phyloP scores from a whole-genome alignment of 164 flowering plant genomes.

The Chimonanthus salicifolius region DNA sequence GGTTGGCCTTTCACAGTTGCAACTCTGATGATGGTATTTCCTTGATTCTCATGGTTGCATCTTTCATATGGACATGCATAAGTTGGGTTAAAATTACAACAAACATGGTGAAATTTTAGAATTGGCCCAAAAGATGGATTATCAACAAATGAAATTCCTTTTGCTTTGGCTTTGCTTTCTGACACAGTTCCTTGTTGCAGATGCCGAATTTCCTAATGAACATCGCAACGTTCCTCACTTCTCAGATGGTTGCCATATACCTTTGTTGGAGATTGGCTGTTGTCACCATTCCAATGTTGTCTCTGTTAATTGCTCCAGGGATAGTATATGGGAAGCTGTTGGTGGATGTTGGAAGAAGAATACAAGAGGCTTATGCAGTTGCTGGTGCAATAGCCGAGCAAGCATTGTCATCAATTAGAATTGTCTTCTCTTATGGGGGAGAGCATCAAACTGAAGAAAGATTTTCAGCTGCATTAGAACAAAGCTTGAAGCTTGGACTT shows the following conservation, averaged over 20 bases:
- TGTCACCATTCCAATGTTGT: constrained; percentile 41
- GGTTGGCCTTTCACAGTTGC: too few species aligned
- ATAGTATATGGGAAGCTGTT: constrained; percentile 42
- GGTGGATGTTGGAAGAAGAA: constrained; percentile 33
- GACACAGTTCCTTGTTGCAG: constrained; percentile 20
- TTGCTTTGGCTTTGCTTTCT: not conserved
- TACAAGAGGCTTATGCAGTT: constrained; percentile 40
- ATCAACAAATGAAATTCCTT: too few species aligned
- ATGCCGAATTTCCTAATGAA: constrained; percentile 45
- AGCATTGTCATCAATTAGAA: constrained; percentile 14
- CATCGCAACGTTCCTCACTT: constrained; percentile 30
- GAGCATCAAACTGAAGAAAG: constrained; percentile 4
- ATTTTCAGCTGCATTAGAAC: constrained; percentile 8
- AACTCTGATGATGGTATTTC: too few species aligned
- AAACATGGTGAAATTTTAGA: too few species aligned
- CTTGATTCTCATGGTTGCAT: too few species aligned
- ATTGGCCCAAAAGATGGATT: too few species aligned
- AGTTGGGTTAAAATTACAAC: too few species aligned
- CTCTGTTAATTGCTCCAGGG: constrained; percentile 43
- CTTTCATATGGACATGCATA: too few species aligned
- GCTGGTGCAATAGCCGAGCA: constrained; percentile 42
- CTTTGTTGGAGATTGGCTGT: constrained; percentile 65
- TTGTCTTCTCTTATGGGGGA: constrained; percentile 9
- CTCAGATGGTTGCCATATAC: constrained; percentile 32
- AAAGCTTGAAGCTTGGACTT: constrained; percentile 8